Evolutionary conservation across 2,329 filamentous ascomycete genomes (phyloP).

Genomic region (Fusarium sp.): DNA sequence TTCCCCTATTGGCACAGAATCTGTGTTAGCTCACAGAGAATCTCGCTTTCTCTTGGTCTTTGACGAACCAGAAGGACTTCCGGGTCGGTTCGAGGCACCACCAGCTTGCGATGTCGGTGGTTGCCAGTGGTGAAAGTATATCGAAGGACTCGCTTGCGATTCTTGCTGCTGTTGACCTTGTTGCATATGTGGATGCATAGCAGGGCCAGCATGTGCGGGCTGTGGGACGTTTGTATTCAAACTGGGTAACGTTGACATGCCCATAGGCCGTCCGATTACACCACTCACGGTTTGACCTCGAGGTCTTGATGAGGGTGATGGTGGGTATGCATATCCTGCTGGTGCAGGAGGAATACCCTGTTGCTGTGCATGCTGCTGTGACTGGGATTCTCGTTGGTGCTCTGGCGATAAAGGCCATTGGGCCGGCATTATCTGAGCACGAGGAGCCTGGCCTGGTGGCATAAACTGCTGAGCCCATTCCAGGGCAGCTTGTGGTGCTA

Average conservation of each 20-base stretch:
- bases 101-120: constrained; percentile 76
- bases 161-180: constrained; percentile 68
- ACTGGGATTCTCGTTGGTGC: constrained; percentile 64
- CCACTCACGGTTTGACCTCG: constrained; percentile 63
- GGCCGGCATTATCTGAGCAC: constrained; percentile 63
- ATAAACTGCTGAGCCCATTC: constrained; percentile 78
- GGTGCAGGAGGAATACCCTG: constrained; percentile 52
- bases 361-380: constrained; percentile 53
- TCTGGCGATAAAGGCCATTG: constrained; percentile 66
- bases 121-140: constrained; percentile 95
- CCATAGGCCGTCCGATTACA: constrained; percentile 53
- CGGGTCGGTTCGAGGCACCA: constrained; percentile 72
- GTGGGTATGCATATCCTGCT: constrained; percentile 59
- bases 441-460: constrained; percentile 58
- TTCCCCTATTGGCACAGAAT: constrained; percentile 68
- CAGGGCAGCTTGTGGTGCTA: constrained; percentile 68
- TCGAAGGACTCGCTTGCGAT: constrained; percentile 71
- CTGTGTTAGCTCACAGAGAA: constrained; percentile 55
- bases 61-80: constrained; percentile 80
- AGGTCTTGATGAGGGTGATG: constrained; percentile 60
- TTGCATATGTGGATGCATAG: constrained; percentile 61
- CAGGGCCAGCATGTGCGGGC: constrained; percentile 44
- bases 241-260: constrained; percentile 56
- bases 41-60: constrained; percentile 63
- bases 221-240: constrained; percentile 60